Conservation (phyloP, 805 yeast species). For the Kodamaea lidongshanica region DNA sequence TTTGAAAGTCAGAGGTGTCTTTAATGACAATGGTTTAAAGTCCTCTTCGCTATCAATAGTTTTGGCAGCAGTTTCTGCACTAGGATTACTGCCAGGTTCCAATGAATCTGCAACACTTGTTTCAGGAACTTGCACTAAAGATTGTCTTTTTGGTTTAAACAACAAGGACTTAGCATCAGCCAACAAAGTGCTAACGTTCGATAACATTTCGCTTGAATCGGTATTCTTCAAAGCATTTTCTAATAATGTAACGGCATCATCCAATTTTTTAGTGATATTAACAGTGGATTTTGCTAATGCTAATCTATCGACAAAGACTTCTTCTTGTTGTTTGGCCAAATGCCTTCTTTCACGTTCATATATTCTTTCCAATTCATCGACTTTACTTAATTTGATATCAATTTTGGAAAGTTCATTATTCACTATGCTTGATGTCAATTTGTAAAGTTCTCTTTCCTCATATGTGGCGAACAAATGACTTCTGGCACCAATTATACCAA, state of each 20-base stretch:
- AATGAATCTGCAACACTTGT: conserved; percentile 7
- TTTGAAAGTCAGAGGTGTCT: conserved; percentile 38
- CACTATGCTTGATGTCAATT: conserved; percentile 49
- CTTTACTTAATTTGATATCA: conserved; percentile 54
- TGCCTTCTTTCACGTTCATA: conserved; percentile 59
- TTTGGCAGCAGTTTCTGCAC: conserved; percentile 6
- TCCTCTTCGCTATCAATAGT: conserved; percentile 10
- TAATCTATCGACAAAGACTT: conserved; percentile 57
- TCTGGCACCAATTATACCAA: conserved; percentile 73
- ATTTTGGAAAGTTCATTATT: conserved; percentile 59
- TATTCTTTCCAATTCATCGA: conserved; percentile 58
- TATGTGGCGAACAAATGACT: conserved; percentile 72
- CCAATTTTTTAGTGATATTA: conserved; percentile 43
- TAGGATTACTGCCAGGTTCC: conserved; percentile 6
- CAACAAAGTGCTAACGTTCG: conserved; percentile 16
- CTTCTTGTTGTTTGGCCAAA: conserved; percentile 58
- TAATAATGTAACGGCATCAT: conserved; percentile 23
- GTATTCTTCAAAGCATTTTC: conserved; percentile 5
- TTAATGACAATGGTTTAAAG: conserved; percentile 33
- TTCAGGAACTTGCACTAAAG: conserved; percentile 15
- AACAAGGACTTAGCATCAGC: conserved; percentile 28
- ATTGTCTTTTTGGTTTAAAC: conserved; percentile 27
- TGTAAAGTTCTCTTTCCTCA: conserved; percentile 74
- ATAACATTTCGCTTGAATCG: conserved; percentile 6
- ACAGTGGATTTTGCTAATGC: conserved; percentile 58